A percentile compares a stretch with the other conserved stretches of the same genome.
phyloP scores from a whole-genome alignment of 305 asterid species.

The Solanum hybrid region DNA sequence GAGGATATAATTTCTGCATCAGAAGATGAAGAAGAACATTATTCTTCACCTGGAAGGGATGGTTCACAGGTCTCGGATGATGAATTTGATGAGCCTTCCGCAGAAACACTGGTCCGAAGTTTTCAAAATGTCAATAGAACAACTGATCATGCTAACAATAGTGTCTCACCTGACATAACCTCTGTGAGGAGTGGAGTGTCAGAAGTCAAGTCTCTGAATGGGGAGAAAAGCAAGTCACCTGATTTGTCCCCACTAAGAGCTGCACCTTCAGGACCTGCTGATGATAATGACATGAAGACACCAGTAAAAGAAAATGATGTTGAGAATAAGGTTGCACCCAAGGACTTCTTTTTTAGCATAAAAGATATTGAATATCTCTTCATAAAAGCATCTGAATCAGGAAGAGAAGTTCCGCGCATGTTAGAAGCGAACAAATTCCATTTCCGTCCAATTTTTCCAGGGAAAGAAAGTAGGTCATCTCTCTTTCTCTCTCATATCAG shows the following conservation, averaged over 20 bases:
- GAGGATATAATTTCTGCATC: conserved; percentile 32
- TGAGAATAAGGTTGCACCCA: conserved; percentile 62
- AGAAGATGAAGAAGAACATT: conserved; percentile 43
- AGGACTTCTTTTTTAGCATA: conserved; percentile 78
- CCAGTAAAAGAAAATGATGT: conserved; percentile 36
- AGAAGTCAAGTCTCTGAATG: conserved; percentile 40
- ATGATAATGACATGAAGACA: conserved; percentile 40
- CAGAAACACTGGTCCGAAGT: conserved; percentile 70
- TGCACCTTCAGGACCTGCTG: conserved; percentile 44
- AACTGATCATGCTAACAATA: conserved; percentile 20
- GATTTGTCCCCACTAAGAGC: conserved; percentile 67
- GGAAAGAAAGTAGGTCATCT: conserved; percentile 53
- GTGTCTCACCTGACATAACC: conserved; percentile 20
- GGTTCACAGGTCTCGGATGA: conserved; percentile 78
- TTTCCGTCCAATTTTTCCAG: conserved; percentile 78
- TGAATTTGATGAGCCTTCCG: conserved; percentile 86
- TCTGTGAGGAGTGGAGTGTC: conserved; percentile 7
- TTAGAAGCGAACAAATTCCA: conserved; percentile 95
- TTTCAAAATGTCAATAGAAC: conserved; percentile 65
- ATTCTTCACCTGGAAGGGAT: conserved; percentile 38
- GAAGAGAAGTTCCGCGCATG: conserved; percentile 94
- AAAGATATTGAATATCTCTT: conserved; percentile 73
- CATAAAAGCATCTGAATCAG: conserved; percentile 83
- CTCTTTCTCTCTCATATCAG: conserved; percentile 17
- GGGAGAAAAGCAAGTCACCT: conserved; percentile 53